phyloP scores from a whole-genome alignment of 1,139 yeast genomes.

The Groenewaldozyma sp. region DNA sequence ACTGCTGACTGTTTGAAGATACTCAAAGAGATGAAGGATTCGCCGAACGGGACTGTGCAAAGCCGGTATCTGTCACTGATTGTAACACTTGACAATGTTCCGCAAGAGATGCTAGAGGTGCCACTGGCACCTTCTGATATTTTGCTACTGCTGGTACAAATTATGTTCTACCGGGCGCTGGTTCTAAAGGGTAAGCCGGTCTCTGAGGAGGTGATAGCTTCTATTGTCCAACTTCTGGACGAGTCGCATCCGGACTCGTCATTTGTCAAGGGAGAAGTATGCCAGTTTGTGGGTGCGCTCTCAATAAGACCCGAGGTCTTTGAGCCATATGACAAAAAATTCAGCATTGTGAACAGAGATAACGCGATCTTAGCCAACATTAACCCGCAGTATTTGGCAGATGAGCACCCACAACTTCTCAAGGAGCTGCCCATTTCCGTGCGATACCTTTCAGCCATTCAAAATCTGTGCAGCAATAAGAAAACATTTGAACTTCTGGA shows the following conservation, averaged over 20 bases:
- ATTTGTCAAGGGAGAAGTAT: constrained; percentile 15
- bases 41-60: constrained; percentile 11
- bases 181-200: constrained; percentile 11
- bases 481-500: background rate
- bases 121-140: constrained; percentile 7
- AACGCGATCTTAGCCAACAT: background rate
- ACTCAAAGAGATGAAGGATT: constrained; percentile 8
- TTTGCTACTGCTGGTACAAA: constrained; percentile 13
- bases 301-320: constrained; percentile 5
- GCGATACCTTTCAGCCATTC: background rate
- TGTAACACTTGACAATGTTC: constrained; percentile 10
- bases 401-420: background rate
- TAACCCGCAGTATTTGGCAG: background rate
- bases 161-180: constrained; percentile 20
- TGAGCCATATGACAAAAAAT: constrained; percentile 5
- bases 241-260: constrained; percentile 14
- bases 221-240: constrained; percentile 12
- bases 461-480: background rate
- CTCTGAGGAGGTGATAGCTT: constrained; percentile 10
- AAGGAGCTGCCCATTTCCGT: background rate
- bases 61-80: constrained; percentile 18
- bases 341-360: background rate
- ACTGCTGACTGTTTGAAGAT: constrained; percentile 14
- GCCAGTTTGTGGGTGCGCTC: constrained; percentile 17
- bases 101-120: constrained; percentile 9